Base-by-base conservation (phyloP, 352 stramenopile species). In the Peronospora tabacina region DNA sequence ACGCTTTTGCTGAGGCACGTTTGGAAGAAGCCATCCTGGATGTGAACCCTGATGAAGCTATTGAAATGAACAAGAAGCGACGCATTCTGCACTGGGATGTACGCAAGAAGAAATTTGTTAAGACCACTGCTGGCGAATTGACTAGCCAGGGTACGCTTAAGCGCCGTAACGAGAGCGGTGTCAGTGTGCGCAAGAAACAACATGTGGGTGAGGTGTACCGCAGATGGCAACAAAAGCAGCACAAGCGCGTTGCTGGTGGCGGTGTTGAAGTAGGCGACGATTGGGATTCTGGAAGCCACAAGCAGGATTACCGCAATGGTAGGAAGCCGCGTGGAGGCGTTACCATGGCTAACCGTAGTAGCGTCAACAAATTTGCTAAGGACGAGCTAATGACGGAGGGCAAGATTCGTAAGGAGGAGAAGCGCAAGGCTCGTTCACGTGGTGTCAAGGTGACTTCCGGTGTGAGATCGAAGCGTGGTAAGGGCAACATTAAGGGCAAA, bases 21-120 rank as follows among this genome's bases (percentile, higher is more conserved):
- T 66, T 98, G 36, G 92, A 98, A 66, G 91, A 98, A 50, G 94
- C 94, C 9, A 96, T 99, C 58, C 59, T 99, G 24, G 96, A 99
- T 58, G 90, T 99, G 58, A 97, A 98, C 51, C 95, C 95, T 10
- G 96, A 99, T 53, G 95, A 98, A 52, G 95, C 96, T n/a, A 81
- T 96, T 24, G 89, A 97, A 52, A 85, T 99, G 70, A 95, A 97
- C 53, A 97, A 97, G 66, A 97, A 98, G 63, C 87, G 97, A n/a
- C 78, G 93, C 17, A 96, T 99, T 67, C 81, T 98, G 64, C 88
- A 98, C 68, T 99, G 96, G 97, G 97, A 99, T 70, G 94, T 92
- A 38, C 93, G 95, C 46, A 99, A 99, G 72, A 96, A 97, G 65
- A 96, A 97, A 61, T 98, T 94, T 53, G 85, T 98, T 42, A 94